Conservation (phyloP, 805 yeast species). For the Starmerella apicola region DNA sequence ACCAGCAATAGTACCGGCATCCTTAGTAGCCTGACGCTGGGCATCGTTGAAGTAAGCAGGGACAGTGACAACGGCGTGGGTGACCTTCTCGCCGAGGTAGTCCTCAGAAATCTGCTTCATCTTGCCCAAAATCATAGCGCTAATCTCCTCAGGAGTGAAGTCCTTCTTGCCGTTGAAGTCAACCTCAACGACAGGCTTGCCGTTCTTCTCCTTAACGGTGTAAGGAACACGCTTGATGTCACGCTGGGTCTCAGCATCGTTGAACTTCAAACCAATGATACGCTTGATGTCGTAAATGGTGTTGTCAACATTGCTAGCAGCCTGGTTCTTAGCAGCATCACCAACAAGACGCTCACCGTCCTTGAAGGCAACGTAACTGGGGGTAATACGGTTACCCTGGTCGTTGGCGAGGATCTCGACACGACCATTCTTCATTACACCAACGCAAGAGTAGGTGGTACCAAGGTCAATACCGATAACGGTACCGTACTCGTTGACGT, state of each 20-base stretch:
- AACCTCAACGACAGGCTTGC: slow-evolving; percentile 76
- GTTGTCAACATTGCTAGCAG: slow-evolving; percentile 74
- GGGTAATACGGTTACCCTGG: slow-evolving; percentile 96
- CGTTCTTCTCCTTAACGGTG: slow-evolving; percentile 52
- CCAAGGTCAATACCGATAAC: slow-evolving; percentile 95
- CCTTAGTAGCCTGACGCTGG: slow-evolving; percentile 89
- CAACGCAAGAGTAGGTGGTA: slow-evolving; percentile 95
- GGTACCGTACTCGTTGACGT: slow-evolving; percentile 32
- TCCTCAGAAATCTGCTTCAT: slow-evolving; percentile 91
- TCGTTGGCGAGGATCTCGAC: slow-evolving; percentile 91
- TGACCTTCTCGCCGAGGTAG: slow-evolving; percentile 69
- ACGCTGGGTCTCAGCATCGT: slow-evolving; percentile 63
- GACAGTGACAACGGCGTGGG: slow-evolving; percentile 84
- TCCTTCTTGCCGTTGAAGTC: slow-evolving; percentile 55
- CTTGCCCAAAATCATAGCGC: slow-evolving; percentile 82
- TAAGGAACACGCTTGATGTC: slow-evolving; percentile 79
- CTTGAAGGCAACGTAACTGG: slow-evolving; percentile 86
- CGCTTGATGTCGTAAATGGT: slow-evolving; percentile 87
- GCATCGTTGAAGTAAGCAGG: slow-evolving; percentile 92
- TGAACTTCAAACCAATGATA: slow-evolving; percentile 72
- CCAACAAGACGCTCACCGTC: slow-evolving; percentile 88
- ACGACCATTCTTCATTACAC: slow-evolving; percentile 69
- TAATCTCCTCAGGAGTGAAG: slow-evolving; percentile 86
- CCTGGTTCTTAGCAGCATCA: slow-evolving; percentile 94
- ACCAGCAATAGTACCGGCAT: slow-evolving; percentile 87